Conservation (phyloP, 176 grass and related monocot species). For the sorghum (Sorghum bicolor) region Sorghum_bicolor_NCBIv3 NC_012872.2:73300501-73301000, state of each 20-base stretch:
- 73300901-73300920: constrained; percentile 40
- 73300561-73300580: constrained; percentile 46
- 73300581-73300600: constrained; percentile 55
- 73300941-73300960: background rate
- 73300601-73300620: constrained; percentile 44
- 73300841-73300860: rapidly evolving
- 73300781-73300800: constrained; percentile 59
- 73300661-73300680: constrained; percentile 57
- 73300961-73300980: constrained; percentile 23
- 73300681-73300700: constrained; percentile 79
- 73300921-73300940: constrained; percentile 46
- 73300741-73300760: constrained; percentile 62
- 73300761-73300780: constrained; percentile 73
- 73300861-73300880: constrained; percentile 24
- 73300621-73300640: constrained; percentile 46
- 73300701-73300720: constrained; percentile 81
- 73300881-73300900: constrained; percentile 45
- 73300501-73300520: constrained; percentile 56
- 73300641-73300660: constrained; percentile 9
- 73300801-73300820: constrained; percentile 28
- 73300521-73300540: constrained; percentile 63
- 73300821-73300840: background rate
- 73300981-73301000: constrained; percentile 57
- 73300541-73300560: constrained; percentile 20
- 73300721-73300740: constrained; percentile 56